These are phyloP conservation scores for Vigna angularis DNA, from an alignment of 306 rosid species.

Conservation along the genomic window DNA sequence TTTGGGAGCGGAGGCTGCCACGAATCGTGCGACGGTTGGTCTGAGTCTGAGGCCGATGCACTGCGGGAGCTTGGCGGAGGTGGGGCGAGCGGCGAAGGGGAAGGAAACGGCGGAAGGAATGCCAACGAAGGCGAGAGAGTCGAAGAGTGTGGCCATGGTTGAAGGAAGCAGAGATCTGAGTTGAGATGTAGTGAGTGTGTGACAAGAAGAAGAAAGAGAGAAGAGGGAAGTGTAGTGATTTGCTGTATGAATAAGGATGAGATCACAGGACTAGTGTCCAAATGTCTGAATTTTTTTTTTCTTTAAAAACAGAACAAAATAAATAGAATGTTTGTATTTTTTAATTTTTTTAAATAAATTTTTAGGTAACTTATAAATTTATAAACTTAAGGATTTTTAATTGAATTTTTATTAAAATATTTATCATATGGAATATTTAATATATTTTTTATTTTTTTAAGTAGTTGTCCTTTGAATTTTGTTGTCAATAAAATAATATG, in stretches of 20 bases:
- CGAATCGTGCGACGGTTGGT: conserved; percentile 44
- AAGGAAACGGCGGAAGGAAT: conserved; percentile 45
- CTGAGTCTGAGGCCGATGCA: conserved; percentile 66
- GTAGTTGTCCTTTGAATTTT: too few relatives aligned
- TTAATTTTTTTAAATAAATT: too few relatives aligned
- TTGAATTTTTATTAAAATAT: too few relatives aligned
- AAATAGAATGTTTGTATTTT: too few relatives aligned
- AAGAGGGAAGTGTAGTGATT: neutral
- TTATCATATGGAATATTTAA: too few relatives aligned
- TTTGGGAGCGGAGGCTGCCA: conserved; percentile 22
- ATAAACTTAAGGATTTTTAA: too few relatives aligned
- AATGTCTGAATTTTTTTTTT: too few relatives aligned
- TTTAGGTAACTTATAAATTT: too few relatives aligned
- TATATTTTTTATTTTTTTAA: too few relatives aligned
- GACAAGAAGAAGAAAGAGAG: neutral
- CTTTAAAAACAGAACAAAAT: too few relatives aligned
- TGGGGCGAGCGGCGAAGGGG: conserved; percentile 47
- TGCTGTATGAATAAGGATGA: neutral
- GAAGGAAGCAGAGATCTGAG: neutral
- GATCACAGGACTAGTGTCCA: neutral
- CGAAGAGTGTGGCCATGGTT: conserved; percentile 75
- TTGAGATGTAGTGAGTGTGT: neutral
- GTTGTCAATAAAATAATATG: too few relatives aligned
- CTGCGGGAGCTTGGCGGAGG: conserved; percentile 44
- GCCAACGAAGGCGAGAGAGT: conserved; percentile 61